Evolutionary conservation across 2,329 filamentous ascomycete genomes (phyloP).

Genomic region (Alternaria consortialis): DNA sequence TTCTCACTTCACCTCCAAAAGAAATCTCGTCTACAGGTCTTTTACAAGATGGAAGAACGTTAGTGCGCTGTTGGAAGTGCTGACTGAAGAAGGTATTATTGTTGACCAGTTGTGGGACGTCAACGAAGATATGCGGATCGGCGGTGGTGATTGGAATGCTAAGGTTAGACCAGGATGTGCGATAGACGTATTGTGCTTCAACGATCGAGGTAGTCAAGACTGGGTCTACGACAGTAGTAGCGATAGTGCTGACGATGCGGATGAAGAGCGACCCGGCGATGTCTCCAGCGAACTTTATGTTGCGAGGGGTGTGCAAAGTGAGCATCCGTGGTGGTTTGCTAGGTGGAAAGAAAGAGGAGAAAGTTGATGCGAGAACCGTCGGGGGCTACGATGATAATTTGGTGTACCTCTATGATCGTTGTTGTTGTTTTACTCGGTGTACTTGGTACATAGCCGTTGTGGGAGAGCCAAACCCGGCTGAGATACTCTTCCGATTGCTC

Average conservation of each 20-base stretch:
- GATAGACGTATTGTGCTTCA: constrained; percentile 12
- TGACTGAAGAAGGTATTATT: constrained; percentile 91
- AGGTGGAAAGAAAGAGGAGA: background rate
- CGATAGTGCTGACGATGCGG: background rate
- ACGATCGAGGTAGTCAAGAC: background rate
- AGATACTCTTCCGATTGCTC: too few relatives aligned
- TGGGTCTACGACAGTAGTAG: background rate
- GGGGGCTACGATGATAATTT: background rate
- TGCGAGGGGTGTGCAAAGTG: background rate
- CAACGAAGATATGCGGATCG: constrained; percentile 85
- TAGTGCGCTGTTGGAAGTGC: constrained; percentile 83
- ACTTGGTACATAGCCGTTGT: background rate
- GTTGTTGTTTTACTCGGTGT: background rate
- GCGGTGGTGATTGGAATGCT: constrained; percentile 70
- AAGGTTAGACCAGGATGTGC: constrained; percentile 22
- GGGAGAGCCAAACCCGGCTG: too few relatives aligned
- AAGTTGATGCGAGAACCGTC: background rate
- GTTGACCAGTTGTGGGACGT: constrained; percentile 73
- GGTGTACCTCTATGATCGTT: background rate
- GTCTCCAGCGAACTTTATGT: background rate
- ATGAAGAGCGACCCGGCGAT: too few relatives aligned
- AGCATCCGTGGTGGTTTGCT: background rate
- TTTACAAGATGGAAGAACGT: constrained; percentile 14
- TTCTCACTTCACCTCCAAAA: background rate
- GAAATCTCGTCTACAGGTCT: constrained; percentile 14